Evolutionary conservation across 179 eudicot species (phyloP).

Genomic region (Silene coronaria): DNA sequence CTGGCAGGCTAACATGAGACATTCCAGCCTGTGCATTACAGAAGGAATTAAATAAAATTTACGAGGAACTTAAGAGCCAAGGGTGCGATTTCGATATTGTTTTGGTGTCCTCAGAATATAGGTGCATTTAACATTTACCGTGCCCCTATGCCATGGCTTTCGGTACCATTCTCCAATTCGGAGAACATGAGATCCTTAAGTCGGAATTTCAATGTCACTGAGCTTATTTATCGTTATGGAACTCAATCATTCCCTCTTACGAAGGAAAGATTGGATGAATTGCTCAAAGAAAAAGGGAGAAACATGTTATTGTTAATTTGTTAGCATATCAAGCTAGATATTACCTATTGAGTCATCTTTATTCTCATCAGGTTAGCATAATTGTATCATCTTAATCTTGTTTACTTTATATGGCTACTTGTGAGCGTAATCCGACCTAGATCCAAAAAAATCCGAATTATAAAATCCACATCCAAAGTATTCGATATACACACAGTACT

Average conservation of each 20-base stretch:
- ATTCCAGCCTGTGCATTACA: slow-evolving; percentile 83
- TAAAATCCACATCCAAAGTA: no score
- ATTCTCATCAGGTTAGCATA: slow-evolving; percentile 36
- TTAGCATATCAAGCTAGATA: slow-evolving; percentile 40
- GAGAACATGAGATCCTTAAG: slow-evolving; percentile 41
- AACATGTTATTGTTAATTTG: slow-evolving; percentile 42
- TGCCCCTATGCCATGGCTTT: slow-evolving; percentile 66
- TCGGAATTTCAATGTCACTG: slow-evolving; percentile 45
- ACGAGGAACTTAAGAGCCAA: slow-evolving; percentile 37
- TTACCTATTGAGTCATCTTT: slow-evolving; percentile 42
- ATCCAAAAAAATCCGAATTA: no score
- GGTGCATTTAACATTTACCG: slow-evolving; percentile 43
- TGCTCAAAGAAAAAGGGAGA: slow-evolving; percentile 44
- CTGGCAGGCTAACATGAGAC: slow-evolving; percentile 85
- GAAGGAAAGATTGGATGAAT: slow-evolving; percentile 40
- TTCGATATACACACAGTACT: no score
- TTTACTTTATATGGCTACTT: no score
- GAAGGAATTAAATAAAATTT: slow-evolving; percentile 79
- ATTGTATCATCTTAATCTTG: no score
- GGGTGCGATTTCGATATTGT: slow-evolving; percentile 46
- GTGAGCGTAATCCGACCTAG: no score
- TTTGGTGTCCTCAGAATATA: slow-evolving; percentile 56
- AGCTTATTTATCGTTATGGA: slow-evolving; percentile 50
- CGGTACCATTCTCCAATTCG: slow-evolving; percentile 58
- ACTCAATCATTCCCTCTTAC: slow-evolving; percentile 51